Evolutionary conservation across 495 filamentous ascomycete species (phyloP).

Genomic region (Aspergillus hancockii): DNA sequence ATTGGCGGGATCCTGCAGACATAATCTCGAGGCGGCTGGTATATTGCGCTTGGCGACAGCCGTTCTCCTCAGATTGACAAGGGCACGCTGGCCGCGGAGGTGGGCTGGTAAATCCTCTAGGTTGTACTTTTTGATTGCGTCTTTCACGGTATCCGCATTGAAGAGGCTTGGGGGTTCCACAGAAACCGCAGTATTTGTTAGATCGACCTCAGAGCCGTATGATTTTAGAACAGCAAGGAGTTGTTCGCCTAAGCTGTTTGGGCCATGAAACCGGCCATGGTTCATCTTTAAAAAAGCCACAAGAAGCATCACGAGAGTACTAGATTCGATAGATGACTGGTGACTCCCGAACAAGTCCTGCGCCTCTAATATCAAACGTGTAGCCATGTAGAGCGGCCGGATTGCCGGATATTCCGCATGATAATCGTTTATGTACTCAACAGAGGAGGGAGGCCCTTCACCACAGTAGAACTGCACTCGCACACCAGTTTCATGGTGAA

Average conservation of each 20-base stretch:
- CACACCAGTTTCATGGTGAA: slow-evolving; percentile 49
- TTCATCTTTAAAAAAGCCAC: slow-evolving; percentile 52
- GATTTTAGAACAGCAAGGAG: slow-evolving; percentile 54
- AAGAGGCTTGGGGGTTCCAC: slow-evolving; percentile 52
- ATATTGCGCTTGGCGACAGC: slow-evolving; percentile 31
- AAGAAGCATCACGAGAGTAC: slow-evolving; percentile 57
- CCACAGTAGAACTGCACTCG: slow-evolving; percentile 47
- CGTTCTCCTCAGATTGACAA: slow-evolving; percentile 37
- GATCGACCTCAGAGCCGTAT: slow-evolving; percentile 47
- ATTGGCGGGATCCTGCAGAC: slow-evolving; percentile 62
- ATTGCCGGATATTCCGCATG: slow-evolving; percentile 50
- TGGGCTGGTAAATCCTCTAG: slow-evolving; percentile 26
- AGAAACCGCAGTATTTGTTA: slow-evolving; percentile 47
- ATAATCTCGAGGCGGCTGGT: slow-evolving; percentile 37
- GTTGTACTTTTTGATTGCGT: slow-evolving; percentile 1
- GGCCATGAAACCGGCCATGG: slow-evolving; percentile 31
- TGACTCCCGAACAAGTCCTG: slow-evolving; percentile 46
- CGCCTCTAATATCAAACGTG: slow-evolving; percentile 50
- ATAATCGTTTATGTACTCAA: slow-evolving; percentile 47
- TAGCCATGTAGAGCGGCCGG: slow-evolving; percentile 46
- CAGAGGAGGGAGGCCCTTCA: slow-evolving; percentile 31
- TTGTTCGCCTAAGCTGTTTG: slow-evolving; percentile 36
- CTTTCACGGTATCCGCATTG: slow-evolving; percentile 21
- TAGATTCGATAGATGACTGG: slow-evolving; percentile 46
- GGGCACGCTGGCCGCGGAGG: slow-evolving; percentile 41